Percentiles rank a stretch among this genome's conserved stretches.
These are phyloP conservation scores for Pyrenophora graminea DNA, from an alignment of 2,329 filamentous ascomycete species.

Conservation along the genomic window DNA sequence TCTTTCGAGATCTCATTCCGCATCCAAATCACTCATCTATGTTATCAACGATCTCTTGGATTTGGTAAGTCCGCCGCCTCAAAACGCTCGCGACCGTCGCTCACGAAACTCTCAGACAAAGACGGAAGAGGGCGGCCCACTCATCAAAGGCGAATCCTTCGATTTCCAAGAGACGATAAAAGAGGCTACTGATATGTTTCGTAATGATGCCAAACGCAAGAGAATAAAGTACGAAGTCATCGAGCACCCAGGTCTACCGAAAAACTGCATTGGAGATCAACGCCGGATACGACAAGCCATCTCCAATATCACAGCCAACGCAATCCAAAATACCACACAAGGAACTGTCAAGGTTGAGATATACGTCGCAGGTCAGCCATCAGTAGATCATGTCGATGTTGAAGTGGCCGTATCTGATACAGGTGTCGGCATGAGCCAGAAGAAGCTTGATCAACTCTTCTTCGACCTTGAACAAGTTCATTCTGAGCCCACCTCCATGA, in stretches of 20 bases:
- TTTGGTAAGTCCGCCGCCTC: conserved; percentile 46
- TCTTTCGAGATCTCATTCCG: conserved; percentile 80
- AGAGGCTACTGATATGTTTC: conserved; percentile 78
- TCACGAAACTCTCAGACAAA: conserved; percentile 60
- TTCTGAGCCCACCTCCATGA: conserved; percentile 31
- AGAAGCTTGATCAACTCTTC: conserved; percentile 64
- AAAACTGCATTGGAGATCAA: conserved; percentile 75
- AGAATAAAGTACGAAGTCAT: conserved; percentile 70
- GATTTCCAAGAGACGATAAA: conserved; percentile 70
- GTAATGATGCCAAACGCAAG: conserved; percentile 75
- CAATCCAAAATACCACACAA: conserved; percentile 72
- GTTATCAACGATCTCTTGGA: conserved; percentile 92
- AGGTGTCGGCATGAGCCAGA: conserved; percentile 65
- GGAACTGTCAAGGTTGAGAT: conserved; percentile 74
- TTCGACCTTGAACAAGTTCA: conserved; percentile 68
- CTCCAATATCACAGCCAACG: conserved; percentile 82
- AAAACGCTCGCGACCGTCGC: too few relatives aligned
- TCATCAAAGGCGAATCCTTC: conserved; percentile 81
- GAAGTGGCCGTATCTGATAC: conserved; percentile 79
- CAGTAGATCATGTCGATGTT: conserved; percentile 62
- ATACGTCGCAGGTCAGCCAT: conserved; percentile 55
- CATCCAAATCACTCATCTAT: conserved; percentile 89
- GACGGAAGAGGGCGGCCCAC: conserved; percentile 76
- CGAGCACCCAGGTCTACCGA: conserved; percentile 70
- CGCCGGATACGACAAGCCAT: conserved; percentile 80